Conservation (phyloP, 495 filamentous ascomycete species). For the Neurospora sp. region DNA sequence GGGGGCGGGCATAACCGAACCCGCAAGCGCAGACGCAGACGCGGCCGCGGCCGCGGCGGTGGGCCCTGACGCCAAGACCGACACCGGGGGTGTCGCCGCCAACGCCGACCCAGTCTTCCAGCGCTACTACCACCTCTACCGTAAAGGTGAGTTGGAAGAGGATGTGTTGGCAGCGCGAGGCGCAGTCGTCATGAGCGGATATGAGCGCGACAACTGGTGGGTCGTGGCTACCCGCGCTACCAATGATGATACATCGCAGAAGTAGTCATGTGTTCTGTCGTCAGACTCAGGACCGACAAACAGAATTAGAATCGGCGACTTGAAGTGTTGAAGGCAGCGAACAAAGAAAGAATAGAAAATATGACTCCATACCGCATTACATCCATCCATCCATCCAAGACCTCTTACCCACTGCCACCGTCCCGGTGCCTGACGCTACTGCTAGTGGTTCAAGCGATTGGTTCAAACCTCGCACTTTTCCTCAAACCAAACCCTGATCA, state of each 20-base stretch:
- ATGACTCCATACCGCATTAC: background rate
- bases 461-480: background rate
- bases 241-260: background rate
- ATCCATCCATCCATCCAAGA: background rate
- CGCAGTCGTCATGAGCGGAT: constrained; percentile 65
- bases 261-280: constrained; percentile 5
- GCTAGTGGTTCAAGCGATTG: background rate
- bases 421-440: background rate
- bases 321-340: background rate
- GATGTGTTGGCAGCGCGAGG: constrained; percentile 73
- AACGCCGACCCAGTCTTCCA: constrained; percentile 52
- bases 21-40: background rate
- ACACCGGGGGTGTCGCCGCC: background rate
- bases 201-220: constrained; percentile 99
- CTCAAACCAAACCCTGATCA: background rate
- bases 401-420: background rate
- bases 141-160: constrained; percentile 73
- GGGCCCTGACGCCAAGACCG: background rate
- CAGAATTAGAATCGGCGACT: background rate
- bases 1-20: background rate
- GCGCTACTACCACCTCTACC: constrained; percentile 92
- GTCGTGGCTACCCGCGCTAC: constrained; percentile 33
- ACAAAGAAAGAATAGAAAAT: background rate
- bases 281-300: background rate
- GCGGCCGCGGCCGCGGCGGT: background rate